Base-by-base conservation (phyloP, 1,284 basidiomycete species). In the Trametes polyzona region DNA sequence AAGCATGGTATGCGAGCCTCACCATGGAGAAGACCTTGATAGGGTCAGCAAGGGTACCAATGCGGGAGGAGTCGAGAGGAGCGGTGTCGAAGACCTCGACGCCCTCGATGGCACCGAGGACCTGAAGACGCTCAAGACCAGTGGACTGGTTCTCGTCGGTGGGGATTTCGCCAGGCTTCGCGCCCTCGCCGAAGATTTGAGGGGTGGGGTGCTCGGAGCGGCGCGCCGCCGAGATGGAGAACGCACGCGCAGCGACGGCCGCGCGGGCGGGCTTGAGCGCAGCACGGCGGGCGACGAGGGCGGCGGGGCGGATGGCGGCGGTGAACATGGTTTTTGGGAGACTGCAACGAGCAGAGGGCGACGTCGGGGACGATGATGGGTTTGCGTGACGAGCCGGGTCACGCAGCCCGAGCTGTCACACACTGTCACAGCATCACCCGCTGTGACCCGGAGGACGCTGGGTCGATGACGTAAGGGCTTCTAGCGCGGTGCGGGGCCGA, bases 71-170 rank as follows among this genome's bases (percentile, higher is more conserved):
- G 71, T 95, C 88, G 62, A 98, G 83, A 43, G 95, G 92, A 64
- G 86, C 83, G 73, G 90, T 83, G 76, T 98, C 95, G 80, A 98
- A 99, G 54, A 96, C 87, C 43, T 95, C 89, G 50, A 94, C 77
- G 56, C 95, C 96, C 76, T 95, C 86, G 70, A 95, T 80, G 66
- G 92, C 88, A 70, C 92, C 93, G 58, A 98, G 78, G 49, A 97
- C 80, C 78, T 99, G 93, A 72, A 96, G 87, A 76, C 96, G 93
- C 78, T 98, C 96, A 59, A 98, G 82, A 87, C 96, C 96, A 65
- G 96, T 99, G 27, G 96, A 86, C 78, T 99, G 96, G 67, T 92
- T 82, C 70, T 90, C 82, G 76, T 94, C 91, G 61, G 90, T 92
- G 57, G 94, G 87, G 61, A 94, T 84, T 68, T 87, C 81, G 64